Percentiles rank a stretch among this genome's conserved stretches.
These are phyloP conservation scores for Fistulifera solaris DNA, from an alignment of 108 stramenopile genomes.

Conservation along the genomic window DNA sequence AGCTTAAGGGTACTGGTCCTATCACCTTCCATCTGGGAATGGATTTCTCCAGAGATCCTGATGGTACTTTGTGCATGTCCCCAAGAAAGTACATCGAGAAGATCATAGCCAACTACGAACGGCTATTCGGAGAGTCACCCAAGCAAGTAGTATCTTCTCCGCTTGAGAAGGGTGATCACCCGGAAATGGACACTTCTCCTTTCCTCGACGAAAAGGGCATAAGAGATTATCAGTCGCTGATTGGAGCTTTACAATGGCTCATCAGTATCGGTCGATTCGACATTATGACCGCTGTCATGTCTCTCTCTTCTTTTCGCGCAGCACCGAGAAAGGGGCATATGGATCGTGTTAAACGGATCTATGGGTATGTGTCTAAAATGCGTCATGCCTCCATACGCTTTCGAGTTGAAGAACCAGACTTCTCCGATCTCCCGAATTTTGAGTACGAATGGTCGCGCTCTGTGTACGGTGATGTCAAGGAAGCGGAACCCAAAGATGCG, in stretches of 20 bases:
- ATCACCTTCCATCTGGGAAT: conserved; percentile 7
- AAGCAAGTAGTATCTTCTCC: conserved; percentile 5
- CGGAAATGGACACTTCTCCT: conserved; percentile 13
- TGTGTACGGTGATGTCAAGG: conserved; percentile 6
- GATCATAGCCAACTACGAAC: conserved; percentile 6
- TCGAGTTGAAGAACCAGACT: conserved; percentile 1
- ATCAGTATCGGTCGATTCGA: conserved; percentile 21
- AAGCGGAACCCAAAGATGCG: conserved; percentile 2
- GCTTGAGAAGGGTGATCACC: conserved; percentile 18
- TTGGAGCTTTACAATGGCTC: conserved; percentile 24
- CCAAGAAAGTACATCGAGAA: conserved; percentile 4
- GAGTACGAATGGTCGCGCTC: not conserved
- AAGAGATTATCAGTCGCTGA: conserved; percentile 9
- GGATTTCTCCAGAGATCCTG: conserved; percentile 3
- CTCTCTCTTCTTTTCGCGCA: conserved; percentile 10
- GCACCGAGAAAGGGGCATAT: conserved; percentile 13
- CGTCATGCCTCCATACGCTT: not conserved
- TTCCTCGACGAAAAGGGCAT: conserved; percentile 10
- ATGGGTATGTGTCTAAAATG: conserved; percentile 17
- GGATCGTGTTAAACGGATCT: conserved; percentile 16
- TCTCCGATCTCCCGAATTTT: not conserved
- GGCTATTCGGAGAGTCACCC: conserved; percentile 21
- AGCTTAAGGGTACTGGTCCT: conserved; percentile 17
- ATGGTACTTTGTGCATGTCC: not conserved
- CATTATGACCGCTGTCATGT: conserved; percentile 13